Conservation (phyloP, 2,329 filamentous ascomycete genomes). For the Sporothrix globosa region DNA sequence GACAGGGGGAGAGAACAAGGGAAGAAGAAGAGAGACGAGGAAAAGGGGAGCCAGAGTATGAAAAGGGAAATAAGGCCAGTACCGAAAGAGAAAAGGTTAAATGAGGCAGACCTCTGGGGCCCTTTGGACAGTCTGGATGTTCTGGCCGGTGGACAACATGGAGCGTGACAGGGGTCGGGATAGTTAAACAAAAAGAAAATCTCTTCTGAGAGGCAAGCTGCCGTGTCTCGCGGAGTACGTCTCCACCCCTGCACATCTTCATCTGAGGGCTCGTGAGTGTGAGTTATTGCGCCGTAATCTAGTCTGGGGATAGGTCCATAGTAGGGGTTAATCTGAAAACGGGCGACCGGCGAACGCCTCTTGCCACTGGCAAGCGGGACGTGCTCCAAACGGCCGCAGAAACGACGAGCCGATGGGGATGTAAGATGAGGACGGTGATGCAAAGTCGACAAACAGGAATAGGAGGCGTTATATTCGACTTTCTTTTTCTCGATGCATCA, state of each 20-base stretch:
- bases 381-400: not conserved
- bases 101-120: constrained; percentile 23
- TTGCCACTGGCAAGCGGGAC: constrained; percentile 2
- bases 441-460: not conserved
- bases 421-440: not conserved
- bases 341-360: constrained; percentile 2
- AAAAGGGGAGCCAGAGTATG: constrained; percentile 24
- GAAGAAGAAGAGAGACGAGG: constrained; percentile 15
- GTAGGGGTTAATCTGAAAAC: constrained; percentile 10
- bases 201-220: constrained; percentile 11
- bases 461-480: too few species aligned
- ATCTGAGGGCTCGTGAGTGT: constrained; percentile 9
- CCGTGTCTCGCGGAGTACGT: constrained; percentile 25
- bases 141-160: not conserved
- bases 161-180: constrained; percentile 2
- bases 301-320: not conserved
- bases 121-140: constrained; percentile 15
- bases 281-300: constrained; percentile 19
- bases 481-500: not conserved
- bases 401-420: not conserved
- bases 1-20: constrained; percentile 15
- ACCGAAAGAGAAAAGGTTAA: constrained; percentile 33
- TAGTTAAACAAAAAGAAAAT: constrained; percentile 3
- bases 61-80: constrained; percentile 28
- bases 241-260: constrained; percentile 27